phyloP scores from a whole-genome alignment of 1,284 basidiomycete species.

The Microbotryum silenes-acaulis region DNA sequence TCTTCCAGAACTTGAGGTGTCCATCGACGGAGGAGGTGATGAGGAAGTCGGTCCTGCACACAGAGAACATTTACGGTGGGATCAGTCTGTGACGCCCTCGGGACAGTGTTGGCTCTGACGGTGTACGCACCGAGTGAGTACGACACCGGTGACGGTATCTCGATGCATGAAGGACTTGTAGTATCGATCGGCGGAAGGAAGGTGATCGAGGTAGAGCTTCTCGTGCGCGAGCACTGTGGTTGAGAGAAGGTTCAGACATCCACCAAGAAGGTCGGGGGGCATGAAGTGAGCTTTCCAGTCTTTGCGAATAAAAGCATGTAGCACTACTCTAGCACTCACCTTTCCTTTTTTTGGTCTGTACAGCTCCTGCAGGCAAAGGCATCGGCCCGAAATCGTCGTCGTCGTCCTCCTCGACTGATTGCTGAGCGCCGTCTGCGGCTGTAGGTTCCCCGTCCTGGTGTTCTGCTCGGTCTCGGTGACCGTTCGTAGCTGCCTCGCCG shows the following conservation, averaged over 20 bases:
- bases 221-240: slow-evolving; percentile 60
- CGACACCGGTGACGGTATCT: slow-evolving; percentile 79
- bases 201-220: slow-evolving; percentile 77
- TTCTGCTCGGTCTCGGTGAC: neutral
- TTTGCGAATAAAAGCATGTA: neutral
- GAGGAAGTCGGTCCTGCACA: slow-evolving; percentile 73
- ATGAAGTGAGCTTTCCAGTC: neutral
- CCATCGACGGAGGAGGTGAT: slow-evolving; percentile 93
- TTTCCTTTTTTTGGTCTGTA: slow-evolving; percentile 39
- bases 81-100: neutral
- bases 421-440: slow-evolving; percentile 7
- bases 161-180: slow-evolving; percentile 98
- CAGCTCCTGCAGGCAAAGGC: slow-evolving; percentile 36
- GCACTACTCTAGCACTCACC: slow-evolving; percentile 18
- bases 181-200: slow-evolving; percentile 88
- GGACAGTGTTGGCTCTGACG: neutral
- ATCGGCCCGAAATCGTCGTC: slow-evolving; percentile 43
- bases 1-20: slow-evolving; percentile 97
- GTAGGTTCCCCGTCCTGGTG: slow-evolving; percentile 8
- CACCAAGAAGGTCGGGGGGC: neutral
- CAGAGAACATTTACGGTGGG: neutral
- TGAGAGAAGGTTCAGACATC: neutral
- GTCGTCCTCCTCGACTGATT: slow-evolving; percentile 21
- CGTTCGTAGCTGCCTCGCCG: neutral
- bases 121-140: slow-evolving; percentile 64